phyloP scores from a whole-genome alignment of 192 early-diverging fungal species.

The Chytriomyces sp. region DNA sequence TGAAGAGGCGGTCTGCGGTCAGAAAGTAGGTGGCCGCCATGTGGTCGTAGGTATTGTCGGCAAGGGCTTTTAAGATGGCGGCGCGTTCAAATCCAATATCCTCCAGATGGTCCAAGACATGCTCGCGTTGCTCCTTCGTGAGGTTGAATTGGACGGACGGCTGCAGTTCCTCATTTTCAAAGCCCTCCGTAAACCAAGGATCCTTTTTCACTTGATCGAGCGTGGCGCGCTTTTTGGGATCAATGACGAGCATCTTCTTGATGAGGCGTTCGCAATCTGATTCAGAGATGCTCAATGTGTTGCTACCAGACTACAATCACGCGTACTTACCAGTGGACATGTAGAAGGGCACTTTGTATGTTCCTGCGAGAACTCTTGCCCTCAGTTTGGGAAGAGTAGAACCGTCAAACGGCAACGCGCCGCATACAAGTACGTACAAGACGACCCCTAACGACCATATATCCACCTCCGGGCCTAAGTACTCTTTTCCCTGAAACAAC shows the following conservation, averaged over 20 bases:
- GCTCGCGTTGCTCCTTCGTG: conserved; percentile 48
- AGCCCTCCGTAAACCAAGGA: conserved; percentile 60
- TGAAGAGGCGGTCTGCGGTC: conserved; percentile 52
- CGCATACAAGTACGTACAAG: conserved; percentile 81
- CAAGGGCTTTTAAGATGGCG: conserved; percentile 48
- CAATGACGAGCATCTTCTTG: conserved; percentile 59
- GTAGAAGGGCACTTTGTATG: conserved; percentile 64
- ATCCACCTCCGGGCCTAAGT: conserved; percentile 92
- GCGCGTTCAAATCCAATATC: conserved; percentile 57
- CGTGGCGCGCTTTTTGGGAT: conserved; percentile 57
- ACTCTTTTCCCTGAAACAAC: conserved; percentile 74
- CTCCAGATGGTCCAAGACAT: conserved; percentile 55
- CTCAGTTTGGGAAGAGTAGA: conserved; percentile 56
- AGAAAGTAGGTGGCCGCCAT: conserved; percentile 60
- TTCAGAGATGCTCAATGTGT: conserved; percentile 1
- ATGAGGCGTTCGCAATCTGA: conserved; percentile 60
- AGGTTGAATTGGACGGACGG: conserved; percentile 30
- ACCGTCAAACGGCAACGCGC: conserved; percentile 70
- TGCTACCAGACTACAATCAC: conserved; percentile 10
- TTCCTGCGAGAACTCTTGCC: conserved; percentile 54
- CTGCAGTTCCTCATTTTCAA: conserved; percentile 46
- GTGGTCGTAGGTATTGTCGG: conserved; percentile 56
- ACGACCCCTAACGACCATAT: conserved; percentile 94
- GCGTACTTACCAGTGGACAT: conserved; percentile 55
- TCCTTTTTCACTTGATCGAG: conserved; percentile 57